phyloP scores from a whole-genome alignment of 139 green algal species.

The Chlorella sp. region DNA sequence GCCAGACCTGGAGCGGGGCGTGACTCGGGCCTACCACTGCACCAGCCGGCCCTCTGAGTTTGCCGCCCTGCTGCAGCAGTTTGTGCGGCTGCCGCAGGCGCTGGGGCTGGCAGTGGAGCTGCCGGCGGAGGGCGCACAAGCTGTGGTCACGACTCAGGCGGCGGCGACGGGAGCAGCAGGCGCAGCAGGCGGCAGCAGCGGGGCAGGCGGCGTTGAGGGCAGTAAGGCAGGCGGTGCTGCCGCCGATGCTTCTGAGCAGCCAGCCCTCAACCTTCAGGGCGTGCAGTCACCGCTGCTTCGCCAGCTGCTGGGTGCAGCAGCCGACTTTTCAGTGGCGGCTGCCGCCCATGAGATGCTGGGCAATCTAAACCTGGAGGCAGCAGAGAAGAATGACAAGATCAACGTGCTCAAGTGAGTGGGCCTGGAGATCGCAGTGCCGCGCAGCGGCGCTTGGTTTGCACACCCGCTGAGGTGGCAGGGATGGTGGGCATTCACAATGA shows the following conservation, averaged over 20 bases:
- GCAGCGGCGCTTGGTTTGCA: not conserved
- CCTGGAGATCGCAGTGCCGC: conserved; percentile 37
- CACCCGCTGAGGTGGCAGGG: too few species aligned
- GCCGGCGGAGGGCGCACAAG: not conserved
- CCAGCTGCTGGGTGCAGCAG: conserved; percentile 47
- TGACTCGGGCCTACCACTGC: conserved; percentile 77
- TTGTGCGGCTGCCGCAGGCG: conserved; percentile 27
- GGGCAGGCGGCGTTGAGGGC: not conserved
- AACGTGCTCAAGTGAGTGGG: not conserved
- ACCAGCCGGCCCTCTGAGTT: conserved; percentile 82
- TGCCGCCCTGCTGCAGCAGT: conserved; percentile 48
- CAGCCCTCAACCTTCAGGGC: not conserved
- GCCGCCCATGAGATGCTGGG: conserved; percentile 48
- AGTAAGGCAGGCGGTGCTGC: not conserved
- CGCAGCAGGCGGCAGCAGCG: not conserved
- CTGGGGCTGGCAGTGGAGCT: conserved; percentile 22
- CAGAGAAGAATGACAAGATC: conserved; percentile 48
- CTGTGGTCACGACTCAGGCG: not conserved
- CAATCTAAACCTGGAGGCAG: conserved; percentile 54
- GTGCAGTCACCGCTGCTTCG: conserved; percentile 55
- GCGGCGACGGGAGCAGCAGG: not conserved
- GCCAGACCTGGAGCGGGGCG: conserved; percentile 80
- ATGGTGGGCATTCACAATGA: too few species aligned
- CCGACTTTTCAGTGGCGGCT: conserved; percentile 33
- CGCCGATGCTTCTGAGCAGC: too few species aligned